These are phyloP conservation scores for Groenewaldozyma sp. DNA, from an alignment of 1,139 yeast genomes.

Conservation along the genomic window DNA sequence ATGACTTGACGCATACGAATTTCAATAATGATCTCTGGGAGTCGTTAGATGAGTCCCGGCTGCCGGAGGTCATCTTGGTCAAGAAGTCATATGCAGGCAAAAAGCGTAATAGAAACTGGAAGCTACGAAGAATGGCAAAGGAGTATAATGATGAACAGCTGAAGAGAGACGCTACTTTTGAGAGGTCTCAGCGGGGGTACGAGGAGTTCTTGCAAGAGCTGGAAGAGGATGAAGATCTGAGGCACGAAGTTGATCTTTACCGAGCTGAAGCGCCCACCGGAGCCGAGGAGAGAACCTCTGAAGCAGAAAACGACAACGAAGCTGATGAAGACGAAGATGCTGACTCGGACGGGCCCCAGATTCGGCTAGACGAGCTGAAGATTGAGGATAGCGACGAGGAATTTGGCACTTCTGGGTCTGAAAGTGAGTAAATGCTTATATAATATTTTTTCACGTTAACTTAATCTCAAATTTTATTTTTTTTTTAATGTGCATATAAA, in stretches of 20 bases:
- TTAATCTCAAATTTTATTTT: constrained; percentile 3
- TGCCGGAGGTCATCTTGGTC: constrained; percentile 84
- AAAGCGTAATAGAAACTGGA: constrained; percentile 87
- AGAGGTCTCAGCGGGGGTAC: constrained; percentile 84
- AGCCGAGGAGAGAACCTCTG: constrained; percentile 27
- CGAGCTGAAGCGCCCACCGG: constrained; percentile 41
- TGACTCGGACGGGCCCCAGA: constrained; percentile 49
- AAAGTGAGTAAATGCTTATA: neutral
- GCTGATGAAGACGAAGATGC: constrained; percentile 17
- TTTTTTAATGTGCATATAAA: constrained; percentile 2
- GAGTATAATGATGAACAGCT: constrained; percentile 62
- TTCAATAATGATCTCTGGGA: constrained; percentile 86
- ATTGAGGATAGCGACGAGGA: constrained; percentile 50
- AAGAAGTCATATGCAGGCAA: constrained; percentile 84
- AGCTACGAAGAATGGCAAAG: constrained; percentile 94
- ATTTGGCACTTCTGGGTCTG: no score
- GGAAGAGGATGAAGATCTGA: constrained; percentile 88
- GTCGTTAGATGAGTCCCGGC: constrained; percentile 38
- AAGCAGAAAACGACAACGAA: constrained; percentile 17
- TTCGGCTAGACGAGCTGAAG: constrained; percentile 64
- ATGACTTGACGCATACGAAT: constrained; percentile 72
- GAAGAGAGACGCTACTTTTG: constrained; percentile 35
- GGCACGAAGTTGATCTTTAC: constrained; percentile 79
- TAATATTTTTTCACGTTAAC: neutral
- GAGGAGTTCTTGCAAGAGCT: constrained; percentile 74